Evolutionary conservation across 257 asterid species (phyloP).

Genomic region (Solanum stenotomum): DNA sequence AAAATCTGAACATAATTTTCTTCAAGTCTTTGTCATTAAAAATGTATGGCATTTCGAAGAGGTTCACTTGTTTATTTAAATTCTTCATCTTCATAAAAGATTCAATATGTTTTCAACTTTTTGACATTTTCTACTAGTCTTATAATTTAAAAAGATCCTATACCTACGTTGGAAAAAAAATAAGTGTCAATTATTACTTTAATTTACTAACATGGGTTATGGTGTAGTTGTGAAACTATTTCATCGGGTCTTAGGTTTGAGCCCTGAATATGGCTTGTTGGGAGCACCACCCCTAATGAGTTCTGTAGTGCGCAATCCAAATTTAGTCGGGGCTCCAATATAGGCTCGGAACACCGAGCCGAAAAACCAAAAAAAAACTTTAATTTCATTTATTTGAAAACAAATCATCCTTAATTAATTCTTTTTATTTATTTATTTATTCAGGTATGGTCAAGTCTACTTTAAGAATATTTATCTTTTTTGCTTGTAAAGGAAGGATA

Average conservation of each 20-base stretch:
- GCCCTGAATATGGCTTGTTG: too few species aligned
- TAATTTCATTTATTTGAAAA: not conserved
- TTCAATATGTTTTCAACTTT: slow-evolving; percentile 26
- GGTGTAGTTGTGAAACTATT: accelerated
- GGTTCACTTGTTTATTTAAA: slow-evolving; percentile 2
- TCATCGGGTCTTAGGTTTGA: too few species aligned
- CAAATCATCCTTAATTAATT: not conserved
- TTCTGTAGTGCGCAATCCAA: accelerated
- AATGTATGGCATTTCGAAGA: slow-evolving; percentile 16
- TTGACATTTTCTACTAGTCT: slow-evolving; percentile 1
- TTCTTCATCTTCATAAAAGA: slow-evolving; percentile 8
- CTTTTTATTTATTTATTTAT: not conserved
- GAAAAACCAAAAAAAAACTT: not conserved
- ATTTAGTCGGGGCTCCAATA: too few species aligned
- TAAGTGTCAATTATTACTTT: slow-evolving; percentile 4
- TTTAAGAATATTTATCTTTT: not conserved
- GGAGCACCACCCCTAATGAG: not conserved
- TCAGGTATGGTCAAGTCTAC: slow-evolving; percentile 6
- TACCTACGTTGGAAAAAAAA: not conserved
- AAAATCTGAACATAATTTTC: slow-evolving; percentile 7
- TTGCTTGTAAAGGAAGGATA: not conserved
- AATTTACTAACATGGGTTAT: not conserved
- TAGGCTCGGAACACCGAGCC: too few species aligned
- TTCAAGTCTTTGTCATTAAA: slow-evolving; percentile 4
- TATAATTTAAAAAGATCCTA: slow-evolving; percentile 4